Evolutionary conservation across 2,329 filamentous ascomycete species (phyloP).

Genomic region (Nemania bipapillata): DNA sequence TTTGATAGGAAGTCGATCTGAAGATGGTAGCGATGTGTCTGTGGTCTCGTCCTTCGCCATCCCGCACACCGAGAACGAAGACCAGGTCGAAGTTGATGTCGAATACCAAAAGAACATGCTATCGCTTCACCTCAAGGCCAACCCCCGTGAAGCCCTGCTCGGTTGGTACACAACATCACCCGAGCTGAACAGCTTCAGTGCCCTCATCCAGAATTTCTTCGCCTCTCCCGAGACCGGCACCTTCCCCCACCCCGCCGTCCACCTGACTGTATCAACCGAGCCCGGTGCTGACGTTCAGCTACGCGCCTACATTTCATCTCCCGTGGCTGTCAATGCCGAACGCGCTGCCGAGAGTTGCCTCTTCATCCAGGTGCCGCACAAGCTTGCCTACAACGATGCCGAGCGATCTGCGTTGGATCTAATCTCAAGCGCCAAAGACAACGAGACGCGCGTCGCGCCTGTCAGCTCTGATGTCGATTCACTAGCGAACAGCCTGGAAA

Average conservation of each 20-base stretch:
- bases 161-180: conserved; percentile 98
- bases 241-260: conserved; percentile 95
- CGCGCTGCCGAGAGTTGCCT: conserved; percentile 94
- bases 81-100: conserved; percentile 99
- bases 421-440: conserved; percentile 82
- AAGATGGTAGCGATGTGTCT: conserved; percentile 96
- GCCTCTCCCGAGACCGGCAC: conserved; percentile 95
- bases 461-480: conserved; percentile 90
- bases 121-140: conserved; percentile 89
- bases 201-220: conserved; percentile 99
- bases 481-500: conserved; percentile 84
- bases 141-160: conserved; percentile 91
- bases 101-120: conserved; percentile 99
- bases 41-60: conserved; percentile 97
- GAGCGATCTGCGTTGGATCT: conserved; percentile 77
- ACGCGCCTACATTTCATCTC: conserved; percentile 92
- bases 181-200: conserved; percentile 98
- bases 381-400: conserved; percentile 83
- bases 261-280: conserved; percentile 92
- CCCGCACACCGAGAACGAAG: conserved; percentile 96
- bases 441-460: conserved; percentile 76
- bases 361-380: conserved; percentile 96
- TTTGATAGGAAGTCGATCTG: conserved; percentile 88
- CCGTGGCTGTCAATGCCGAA: conserved; percentile 93
- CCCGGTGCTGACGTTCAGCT: conserved; percentile 89